phyloP scores from a whole-genome alignment of 148 eudicot genomes.

The Arbutus unedo region DNA sequence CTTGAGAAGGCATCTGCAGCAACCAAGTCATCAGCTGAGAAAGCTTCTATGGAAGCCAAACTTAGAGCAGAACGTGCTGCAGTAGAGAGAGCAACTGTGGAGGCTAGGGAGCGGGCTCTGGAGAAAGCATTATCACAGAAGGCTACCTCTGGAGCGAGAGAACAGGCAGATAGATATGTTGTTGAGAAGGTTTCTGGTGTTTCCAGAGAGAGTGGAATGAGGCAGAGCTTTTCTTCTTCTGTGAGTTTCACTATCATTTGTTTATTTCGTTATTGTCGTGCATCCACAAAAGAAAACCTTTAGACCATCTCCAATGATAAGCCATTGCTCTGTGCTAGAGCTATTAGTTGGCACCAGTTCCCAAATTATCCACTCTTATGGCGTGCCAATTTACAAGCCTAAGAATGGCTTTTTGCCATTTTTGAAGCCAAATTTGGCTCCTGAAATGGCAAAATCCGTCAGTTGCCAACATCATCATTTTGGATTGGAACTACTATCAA shows the following conservation, averaged over 20 bases:
- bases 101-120: conserved; percentile 96
- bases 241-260: conserved; percentile 26
- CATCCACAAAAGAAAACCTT: conserved; percentile 5
- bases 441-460: too few species aligned
- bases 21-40: conserved; percentile 46
- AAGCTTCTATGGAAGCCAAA: conserved; percentile 66
- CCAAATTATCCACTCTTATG: not conserved
- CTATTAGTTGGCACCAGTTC: not conserved
- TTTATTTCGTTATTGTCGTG: conserved; percentile 1
- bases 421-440: not conserved
- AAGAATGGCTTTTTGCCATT: not conserved
- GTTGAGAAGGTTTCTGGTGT: conserved; percentile 32
- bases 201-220: conserved; percentile 29
- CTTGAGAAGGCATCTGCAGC: conserved; percentile 51
- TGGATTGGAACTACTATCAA: too few species aligned
- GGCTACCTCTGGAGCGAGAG: conserved; percentile 37
- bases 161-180: conserved; percentile 31
- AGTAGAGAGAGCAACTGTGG: conserved; percentile 89
- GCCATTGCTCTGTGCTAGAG: not conserved
- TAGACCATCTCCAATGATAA: not conserved
- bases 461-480: too few species aligned
- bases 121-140: conserved; percentile 82
- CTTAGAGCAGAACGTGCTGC: conserved; percentile 92
- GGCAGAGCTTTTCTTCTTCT: conserved; percentile 39
- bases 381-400: not conserved